Evolutionary conservation across 1,284 basidiomycete species (phyloP), one percentile per base, ranked within the genome.

Genomic region (Phellopilus nigrolimitatus): DNA sequence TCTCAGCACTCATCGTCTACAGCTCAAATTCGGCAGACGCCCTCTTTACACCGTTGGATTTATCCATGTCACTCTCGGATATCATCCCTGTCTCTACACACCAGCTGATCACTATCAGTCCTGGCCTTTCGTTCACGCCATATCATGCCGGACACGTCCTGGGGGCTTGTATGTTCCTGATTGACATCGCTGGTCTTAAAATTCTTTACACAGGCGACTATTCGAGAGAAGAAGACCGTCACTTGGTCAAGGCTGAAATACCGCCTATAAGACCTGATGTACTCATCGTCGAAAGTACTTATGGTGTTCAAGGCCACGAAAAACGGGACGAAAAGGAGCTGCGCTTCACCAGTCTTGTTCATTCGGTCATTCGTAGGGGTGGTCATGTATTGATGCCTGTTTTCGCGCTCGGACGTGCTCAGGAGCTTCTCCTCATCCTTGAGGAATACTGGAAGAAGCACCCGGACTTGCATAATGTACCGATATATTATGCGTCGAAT

Each of bases 391-490:
- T 99, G 12, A 76, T 99, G 51, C 95, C 95, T 3, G 84, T 92
- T 4, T 98, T 98, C 63, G 95, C 95, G 46, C 80, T 99, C 40
- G 95, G 95, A 4, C 87, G 95, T 58, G 95, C 95, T 1, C 95
- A 99, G 65, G 95, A 99, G 66, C 75, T 99, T 10, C 75, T 98
- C 13, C 78, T 99, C 7, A 88, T 99, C 58, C 73, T 99, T 55
- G 97, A 99, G 68, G 97, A 99, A 67, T 97, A 97, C 70, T 99
- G 97, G 95, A 84, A 91, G 61, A 86, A 88, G 41, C 94, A 99
- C 64, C 90, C 95, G 1, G 97, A 99, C 62, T 75, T 99, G 17
- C 95, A 99, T 66, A 88, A 83, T 58, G 86, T 97, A 27, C 95
- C 97, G 1, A 88, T 99, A 58, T 98, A 97, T 72, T 99, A 97